Conservation (phyloP, 192 early-diverging fungal species). For the Rhizoclosmatium sp. region DNA sequence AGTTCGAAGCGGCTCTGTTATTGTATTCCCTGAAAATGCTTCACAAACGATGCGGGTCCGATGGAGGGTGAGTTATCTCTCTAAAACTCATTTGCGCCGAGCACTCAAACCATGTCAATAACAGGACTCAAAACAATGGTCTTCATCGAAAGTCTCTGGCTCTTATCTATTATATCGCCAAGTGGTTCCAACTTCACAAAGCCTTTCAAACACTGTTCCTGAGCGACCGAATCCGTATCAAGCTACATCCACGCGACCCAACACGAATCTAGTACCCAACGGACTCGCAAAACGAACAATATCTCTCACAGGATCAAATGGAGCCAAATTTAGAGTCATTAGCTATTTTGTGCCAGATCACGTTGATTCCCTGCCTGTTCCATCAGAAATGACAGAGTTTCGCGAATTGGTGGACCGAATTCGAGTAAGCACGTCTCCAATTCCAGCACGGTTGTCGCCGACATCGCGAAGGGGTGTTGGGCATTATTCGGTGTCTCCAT, state of each 20-base stretch:
- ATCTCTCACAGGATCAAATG: neutral
- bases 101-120: neutral
- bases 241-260: neutral
- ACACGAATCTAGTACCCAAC: neutral
- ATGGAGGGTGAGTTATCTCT: neutral
- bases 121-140: conserved; percentile 7
- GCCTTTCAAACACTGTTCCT: neutral
- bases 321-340: neutral
- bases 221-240: neutral
- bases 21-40: neutral
- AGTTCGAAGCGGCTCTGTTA: neutral
- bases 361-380: neutral
- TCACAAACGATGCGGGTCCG: neutral
- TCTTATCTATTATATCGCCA: conserved; percentile 6
- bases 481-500: too few species aligned
- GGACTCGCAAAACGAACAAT: conserved; percentile 21
- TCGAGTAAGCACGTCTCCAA: neutral
- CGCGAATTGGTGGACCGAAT: neutral
- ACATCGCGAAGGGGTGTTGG: neutral
- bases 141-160: neutral
- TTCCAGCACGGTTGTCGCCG: neutral
- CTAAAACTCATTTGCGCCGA: neutral
- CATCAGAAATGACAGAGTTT: neutral
- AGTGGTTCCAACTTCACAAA: neutral
- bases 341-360: neutral